These are phyloP conservation scores for Saccharomycopsis sp. DNA, from an alignment of 805 yeast genomes.

Conservation along the genomic window DNA sequence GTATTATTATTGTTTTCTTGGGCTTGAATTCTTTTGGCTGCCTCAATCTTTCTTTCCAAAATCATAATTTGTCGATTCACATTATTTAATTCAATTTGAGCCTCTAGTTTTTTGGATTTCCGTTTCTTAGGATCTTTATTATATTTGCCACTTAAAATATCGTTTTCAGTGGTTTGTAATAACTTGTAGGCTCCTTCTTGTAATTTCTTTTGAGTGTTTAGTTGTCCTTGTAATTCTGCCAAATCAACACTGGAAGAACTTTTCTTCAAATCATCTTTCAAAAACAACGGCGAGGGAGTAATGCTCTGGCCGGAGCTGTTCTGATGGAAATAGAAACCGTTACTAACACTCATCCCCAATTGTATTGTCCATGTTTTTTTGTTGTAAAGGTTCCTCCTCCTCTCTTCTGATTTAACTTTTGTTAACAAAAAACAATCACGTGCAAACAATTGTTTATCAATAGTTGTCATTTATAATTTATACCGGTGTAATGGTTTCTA, in stretches of 20 bases:
- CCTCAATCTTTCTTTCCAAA: constrained; percentile 12
- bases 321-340: too few species aligned
- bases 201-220: constrained; percentile 9
- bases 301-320: not conserved
- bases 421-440: too few species aligned
- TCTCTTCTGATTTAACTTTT: too few species aligned
- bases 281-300: not conserved
- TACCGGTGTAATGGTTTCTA: too few species aligned
- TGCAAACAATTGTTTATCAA: too few species aligned
- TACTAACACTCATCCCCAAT: too few species aligned
- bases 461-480: too few species aligned
- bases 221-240: constrained; percentile 6
- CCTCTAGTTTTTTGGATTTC: constrained; percentile 3
- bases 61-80: constrained; percentile 7
- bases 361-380: too few species aligned
- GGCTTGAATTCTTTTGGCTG: constrained; percentile 9
- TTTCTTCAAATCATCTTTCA: not conserved
- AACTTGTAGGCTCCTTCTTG: constrained; percentile 8
- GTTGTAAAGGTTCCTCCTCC: too few species aligned
- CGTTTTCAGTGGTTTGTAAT: constrained; percentile 4
- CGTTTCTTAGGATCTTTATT: constrained; percentile 6
- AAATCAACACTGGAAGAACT: constrained; percentile 8
- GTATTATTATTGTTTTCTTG: constrained; percentile 6
- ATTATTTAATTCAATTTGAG: constrained; percentile 9
- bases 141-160: constrained; percentile 2